Evolutionary conservation across 163 green algal genomes (phyloP), one percentile per base, ranked within the genome.

Genomic region (Scenedesmus sp.): DNA sequence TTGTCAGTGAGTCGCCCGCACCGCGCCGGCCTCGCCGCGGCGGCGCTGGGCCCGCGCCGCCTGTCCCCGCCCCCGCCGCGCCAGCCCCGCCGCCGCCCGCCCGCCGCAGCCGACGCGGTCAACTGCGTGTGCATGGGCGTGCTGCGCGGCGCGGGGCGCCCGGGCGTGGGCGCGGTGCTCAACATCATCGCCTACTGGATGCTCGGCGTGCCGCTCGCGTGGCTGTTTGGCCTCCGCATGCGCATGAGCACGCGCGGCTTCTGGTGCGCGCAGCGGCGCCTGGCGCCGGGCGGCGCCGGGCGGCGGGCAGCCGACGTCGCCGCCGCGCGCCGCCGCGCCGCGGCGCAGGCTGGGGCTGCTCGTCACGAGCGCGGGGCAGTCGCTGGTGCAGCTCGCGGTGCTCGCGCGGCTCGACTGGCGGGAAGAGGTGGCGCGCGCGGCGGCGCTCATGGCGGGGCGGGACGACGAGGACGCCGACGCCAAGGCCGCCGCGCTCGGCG

Each of bases 101-200:
- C 56, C 36, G 24, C 4, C 17, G 15, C 81, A 86, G 84, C 74
- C 14, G 85, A 89, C 60, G 82, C 74, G 22, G 57, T 85, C 56
- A 89, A 86, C 69, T 79, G 67, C 26, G 78, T 88, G 51, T 63
- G 71, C 11, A 36, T 54, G 11, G 73, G 47, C 15, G 62, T 84
- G 17, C 65, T 86, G 26, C 71, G 85, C 7, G 85, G 75, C 34
- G 75, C 82, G 9, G 85, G 85, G 10, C 79, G 85, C 57, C 85
- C 84, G 53, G 84, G 75, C 65, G 36, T 83, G 11, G 78, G 80
- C 26, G 85, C 82, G 7, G 82, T 42, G 22, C 53, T 86, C 29
- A 85, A 83, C 75, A 34, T 83, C 14, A 47, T 73, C 2, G 85
- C 75, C 48, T 89, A 82, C 75, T 82, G 75, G 75, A 28, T 33